A percentile compares a stretch with the other conserved stretches of the same genome.
Evolutionary conservation across 2,329 filamentous ascomycete genomes (phyloP).

Genomic region (Metarhizium sp.): DNA sequence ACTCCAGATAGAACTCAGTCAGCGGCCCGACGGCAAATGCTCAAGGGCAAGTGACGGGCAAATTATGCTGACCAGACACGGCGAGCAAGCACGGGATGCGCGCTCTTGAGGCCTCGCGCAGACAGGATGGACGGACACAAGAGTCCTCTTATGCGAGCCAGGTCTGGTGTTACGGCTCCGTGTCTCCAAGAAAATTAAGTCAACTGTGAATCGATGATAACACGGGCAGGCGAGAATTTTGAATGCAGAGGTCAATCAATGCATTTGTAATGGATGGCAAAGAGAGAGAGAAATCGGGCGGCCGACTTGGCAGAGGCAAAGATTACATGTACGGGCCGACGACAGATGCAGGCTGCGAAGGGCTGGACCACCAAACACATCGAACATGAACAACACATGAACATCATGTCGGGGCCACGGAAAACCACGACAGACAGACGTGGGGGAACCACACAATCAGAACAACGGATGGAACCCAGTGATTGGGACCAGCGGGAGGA

Average conservation of each 20-base stretch:
- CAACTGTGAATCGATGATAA: no score
- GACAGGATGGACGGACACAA: not conserved
- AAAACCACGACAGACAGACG: not conserved
- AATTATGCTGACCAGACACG: not conserved
- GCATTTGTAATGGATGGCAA: not conserved
- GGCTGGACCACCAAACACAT: not conserved
- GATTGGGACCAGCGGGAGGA: conserved; percentile 4
- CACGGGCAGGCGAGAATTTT: no score
- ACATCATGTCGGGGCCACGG: not conserved
- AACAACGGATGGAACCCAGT: not conserved
- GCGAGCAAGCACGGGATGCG: no score
- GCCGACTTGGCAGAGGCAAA: not conserved
- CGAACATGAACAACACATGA: not conserved
- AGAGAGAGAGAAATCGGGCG: not conserved
- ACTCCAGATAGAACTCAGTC: not conserved
- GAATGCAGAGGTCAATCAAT: not conserved
- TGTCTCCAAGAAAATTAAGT: no score
- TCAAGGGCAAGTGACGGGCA: not conserved
- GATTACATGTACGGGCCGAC: not conserved
- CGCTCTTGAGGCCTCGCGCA: no score
- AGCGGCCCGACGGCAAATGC: no score
- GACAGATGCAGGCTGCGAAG: not conserved
- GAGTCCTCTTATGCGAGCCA: no score
- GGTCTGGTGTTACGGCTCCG: no score
- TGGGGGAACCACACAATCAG: not conserved